Evolutionary conservation across 2,329 filamentous ascomycete species (phyloP).

Genomic region (Cladosporium sp.): DNA sequence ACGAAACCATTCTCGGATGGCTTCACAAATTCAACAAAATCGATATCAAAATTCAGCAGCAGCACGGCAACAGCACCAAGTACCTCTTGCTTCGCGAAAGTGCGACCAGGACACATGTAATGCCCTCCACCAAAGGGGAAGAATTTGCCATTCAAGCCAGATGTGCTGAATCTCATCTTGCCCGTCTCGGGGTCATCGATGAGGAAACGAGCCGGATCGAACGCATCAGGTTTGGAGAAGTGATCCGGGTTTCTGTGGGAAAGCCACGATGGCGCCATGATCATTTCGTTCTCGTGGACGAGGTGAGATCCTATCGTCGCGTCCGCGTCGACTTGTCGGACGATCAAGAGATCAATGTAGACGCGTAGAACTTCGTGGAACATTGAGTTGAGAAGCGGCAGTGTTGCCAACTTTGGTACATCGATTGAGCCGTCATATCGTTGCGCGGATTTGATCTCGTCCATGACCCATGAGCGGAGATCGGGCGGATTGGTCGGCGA

Average conservation of each 20-base stretch:
- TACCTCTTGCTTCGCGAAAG: constrained; percentile 21
- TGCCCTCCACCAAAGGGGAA: constrained; percentile 24
- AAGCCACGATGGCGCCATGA: constrained; percentile 22
- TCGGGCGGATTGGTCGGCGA: constrained; percentile 18
- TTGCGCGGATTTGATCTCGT: constrained; percentile 18
- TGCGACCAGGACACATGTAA: constrained; percentile 19
- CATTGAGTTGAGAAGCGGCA: constrained; percentile 28
- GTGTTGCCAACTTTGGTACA: constrained; percentile 17
- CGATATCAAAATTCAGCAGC: constrained; percentile 15
- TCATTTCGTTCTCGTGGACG: constrained; percentile 15
- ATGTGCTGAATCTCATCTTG: constrained; percentile 20
- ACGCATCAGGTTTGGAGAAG: constrained; percentile 17
- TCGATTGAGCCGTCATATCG: constrained; percentile 18
- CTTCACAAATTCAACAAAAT: constrained; percentile 10
- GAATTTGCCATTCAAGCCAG: constrained; percentile 26
- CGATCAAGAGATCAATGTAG: constrained; percentile 25
- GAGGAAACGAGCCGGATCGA: constrained; percentile 24
- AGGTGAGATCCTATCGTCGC: constrained; percentile 9
- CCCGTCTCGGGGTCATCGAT: constrained; percentile 17
- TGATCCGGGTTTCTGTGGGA: constrained; percentile 20
- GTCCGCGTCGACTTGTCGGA: constrained; percentile 17
- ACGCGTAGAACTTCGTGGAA: constrained; percentile 27
- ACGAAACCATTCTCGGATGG: background rate
- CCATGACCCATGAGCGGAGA: constrained; percentile 19
- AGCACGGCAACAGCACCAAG: constrained; percentile 16